Evolutionary conservation across 768 basidiomycete species (phyloP).

Genomic region (Panaeolus papilionaceus): DNA sequence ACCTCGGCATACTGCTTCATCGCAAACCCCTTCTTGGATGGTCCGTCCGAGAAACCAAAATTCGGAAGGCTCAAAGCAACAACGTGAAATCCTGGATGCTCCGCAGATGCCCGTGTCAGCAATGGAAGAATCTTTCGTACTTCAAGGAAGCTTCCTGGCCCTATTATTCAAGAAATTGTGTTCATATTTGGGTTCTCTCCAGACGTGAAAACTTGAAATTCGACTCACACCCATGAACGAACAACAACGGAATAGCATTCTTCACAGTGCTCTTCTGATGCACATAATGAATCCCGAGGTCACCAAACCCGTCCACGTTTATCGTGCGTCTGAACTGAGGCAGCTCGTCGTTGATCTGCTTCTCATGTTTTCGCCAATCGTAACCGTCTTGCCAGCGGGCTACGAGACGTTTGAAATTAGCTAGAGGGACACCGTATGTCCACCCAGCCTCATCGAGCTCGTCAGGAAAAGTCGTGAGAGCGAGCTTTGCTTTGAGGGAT

Average conservation of each 20-base stretch:
- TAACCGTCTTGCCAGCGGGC: slow-evolving; percentile 55
- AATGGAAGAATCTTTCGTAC: slow-evolving; percentile 62
- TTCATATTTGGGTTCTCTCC: neutral
- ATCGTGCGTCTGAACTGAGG: slow-evolving; percentile 64
- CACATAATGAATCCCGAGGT: slow-evolving; percentile 60
- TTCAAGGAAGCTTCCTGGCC: slow-evolving; percentile 68
- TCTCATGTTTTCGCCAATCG: slow-evolving; percentile 62
- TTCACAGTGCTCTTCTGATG: slow-evolving; percentile 53
- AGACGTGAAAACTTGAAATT: neutral
- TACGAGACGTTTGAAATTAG: slow-evolving; percentile 53
- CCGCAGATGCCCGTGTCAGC: slow-evolving; percentile 46
- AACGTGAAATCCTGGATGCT: slow-evolving; percentile 65
- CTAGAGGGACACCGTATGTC: slow-evolving; percentile 59
- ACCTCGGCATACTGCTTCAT: slow-evolving; percentile 60
- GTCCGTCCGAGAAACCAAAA: slow-evolving; percentile 65
- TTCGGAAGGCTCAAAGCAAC: slow-evolving; percentile 66
- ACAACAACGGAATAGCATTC: slow-evolving; percentile 51
- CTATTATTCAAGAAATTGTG: slow-evolving; percentile 34
- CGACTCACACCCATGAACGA: slow-evolving; percentile 60
- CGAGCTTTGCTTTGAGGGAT: slow-evolving; percentile 52
- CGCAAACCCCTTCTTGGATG: slow-evolving; percentile 55
- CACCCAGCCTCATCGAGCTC: slow-evolving; percentile 57
- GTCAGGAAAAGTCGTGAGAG: slow-evolving; percentile 56
- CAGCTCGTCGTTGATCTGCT: slow-evolving; percentile 51
- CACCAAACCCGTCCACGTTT: slow-evolving; percentile 50